Evolutionary conservation across 257 asterid genomes (phyloP), one percentile per base, ranked within the genome.

Genomic region (Leptodermis oblonga): DNA sequence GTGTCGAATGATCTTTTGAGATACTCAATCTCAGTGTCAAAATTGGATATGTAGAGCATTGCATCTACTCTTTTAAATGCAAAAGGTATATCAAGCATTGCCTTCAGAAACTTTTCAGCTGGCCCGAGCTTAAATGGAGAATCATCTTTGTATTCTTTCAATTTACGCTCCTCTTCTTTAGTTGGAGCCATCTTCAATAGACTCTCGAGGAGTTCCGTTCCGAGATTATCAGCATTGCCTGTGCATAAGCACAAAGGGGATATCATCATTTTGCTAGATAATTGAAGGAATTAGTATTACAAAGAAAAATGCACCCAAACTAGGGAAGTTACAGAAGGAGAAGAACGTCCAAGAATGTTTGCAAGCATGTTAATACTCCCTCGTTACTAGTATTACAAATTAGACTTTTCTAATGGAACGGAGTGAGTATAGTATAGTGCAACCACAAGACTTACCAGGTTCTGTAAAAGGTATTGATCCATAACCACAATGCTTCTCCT

Each of bases 161-260:
- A 84, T 78, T 94, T 94, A 20, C 88, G 88, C 78, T 94, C 97
- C 74, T 91, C 99, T 71, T 91, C 99, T 83, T 87, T 84, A 7
- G 84, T 86, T 13, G 99, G 99, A 74, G 93, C 96, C 99, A 94
- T 94, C 86, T 89, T 91, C 87, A 91, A 62, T 69, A 94, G 82
- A 80, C 88, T 87, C 82, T 94, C 97, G 0, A 94, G 96, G 76
- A 91, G 95, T 55, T 94, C 99, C 0, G 92, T 76, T 53, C 97
- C 96, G 56, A 91, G 92, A 28, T 79, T 68, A 65, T 89, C 99
- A 3, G 79, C 87, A 69, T 85, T 89, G 76, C 99, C 99, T 94
- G 93, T 59, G 52, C 66, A 67, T 73, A 76, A 67, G 41, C 51
- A 65, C 59, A 70, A 66, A 75, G 70, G 12, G 1, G 15, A 31